Conservation (phyloP, 1,139 yeast genomes). For the Suzukiozyma palmioleophila region DNA sequence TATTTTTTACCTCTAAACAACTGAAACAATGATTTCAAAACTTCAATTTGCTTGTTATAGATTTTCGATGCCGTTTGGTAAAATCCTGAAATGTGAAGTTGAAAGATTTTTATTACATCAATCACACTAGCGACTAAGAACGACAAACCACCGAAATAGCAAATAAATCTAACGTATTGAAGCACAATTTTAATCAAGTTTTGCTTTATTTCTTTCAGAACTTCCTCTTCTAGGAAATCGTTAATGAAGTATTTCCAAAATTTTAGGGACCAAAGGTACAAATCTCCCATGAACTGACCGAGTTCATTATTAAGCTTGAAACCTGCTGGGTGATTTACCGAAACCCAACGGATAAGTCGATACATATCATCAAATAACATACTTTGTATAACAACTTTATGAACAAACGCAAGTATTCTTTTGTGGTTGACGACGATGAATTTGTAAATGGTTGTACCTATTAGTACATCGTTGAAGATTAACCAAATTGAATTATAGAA, state of each 20-base stretch:
- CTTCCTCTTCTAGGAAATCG: conserved; percentile 8
- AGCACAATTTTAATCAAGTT: not conserved
- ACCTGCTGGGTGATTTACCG: conserved; percentile 85
- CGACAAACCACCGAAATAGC: conserved; percentile 61
- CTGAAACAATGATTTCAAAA: conserved; percentile 71
- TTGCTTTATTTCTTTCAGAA: not conserved
- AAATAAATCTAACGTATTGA: conserved; percentile 14
- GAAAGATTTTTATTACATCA: conserved; percentile 60
- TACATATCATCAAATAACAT: conserved; percentile 34
- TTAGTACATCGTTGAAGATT: conserved; percentile 70
- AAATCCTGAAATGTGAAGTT: conserved; percentile 72
- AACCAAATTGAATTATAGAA: conserved; percentile 89
- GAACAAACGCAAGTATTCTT: conserved; percentile 28
- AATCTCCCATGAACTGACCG: conserved; percentile 80
- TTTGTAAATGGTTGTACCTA: conserved; percentile 63
- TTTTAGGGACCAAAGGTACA: conserved; percentile 79
- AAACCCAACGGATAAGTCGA: conserved; percentile 64
- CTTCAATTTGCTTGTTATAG: conserved; percentile 68
- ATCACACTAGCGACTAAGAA: conserved; percentile 61
- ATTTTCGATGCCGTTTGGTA: conserved; percentile 76
- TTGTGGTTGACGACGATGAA: conserved; percentile 44
- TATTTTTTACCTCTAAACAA: conserved; percentile 87
- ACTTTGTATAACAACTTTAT: conserved; percentile 29
- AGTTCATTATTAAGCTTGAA: conserved; percentile 85
- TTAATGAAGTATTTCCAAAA: conserved; percentile 48